Conservation (phyloP, 768 basidiomycete genomes). For the Leucocoprinus leucothites region DNA sequence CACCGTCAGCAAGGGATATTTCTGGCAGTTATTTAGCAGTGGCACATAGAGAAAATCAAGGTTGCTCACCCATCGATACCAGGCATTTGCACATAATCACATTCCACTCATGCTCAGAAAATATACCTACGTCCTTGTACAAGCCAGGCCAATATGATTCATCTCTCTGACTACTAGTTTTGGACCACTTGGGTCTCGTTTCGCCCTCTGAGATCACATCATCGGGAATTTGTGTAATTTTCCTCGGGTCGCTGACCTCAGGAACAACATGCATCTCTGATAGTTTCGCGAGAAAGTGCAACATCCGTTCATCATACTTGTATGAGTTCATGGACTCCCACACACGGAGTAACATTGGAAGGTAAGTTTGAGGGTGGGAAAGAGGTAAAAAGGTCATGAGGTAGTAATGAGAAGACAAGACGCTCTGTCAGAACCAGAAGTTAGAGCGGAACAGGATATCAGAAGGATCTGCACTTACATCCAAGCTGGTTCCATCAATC, state of each 20-base stretch:
- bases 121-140: constrained; percentile 84
- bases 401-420: constrained; percentile 83
- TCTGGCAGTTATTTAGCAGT: constrained; percentile 34
- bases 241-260: constrained; percentile 68
- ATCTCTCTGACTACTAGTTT: constrained; percentile 31
- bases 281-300: constrained; percentile 76
- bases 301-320: constrained; percentile 86
- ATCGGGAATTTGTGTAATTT: constrained; percentile 63
- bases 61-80: constrained; percentile 67
- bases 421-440: constrained; percentile 39
- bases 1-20: constrained; percentile 69
- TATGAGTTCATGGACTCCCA: constrained; percentile 91
- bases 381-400: constrained; percentile 83
- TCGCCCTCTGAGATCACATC: constrained; percentile 65
- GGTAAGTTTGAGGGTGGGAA: constrained; percentile 81
- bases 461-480: constrained; percentile 43
- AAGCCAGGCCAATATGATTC: constrained; percentile 60
- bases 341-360: constrained; percentile 77
- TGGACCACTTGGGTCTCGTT: constrained; percentile 52
- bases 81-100: constrained; percentile 88
- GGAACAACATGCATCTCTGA: constrained; percentile 82
- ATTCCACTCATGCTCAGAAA: constrained; percentile 81
- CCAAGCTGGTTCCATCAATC: constrained; percentile 70
- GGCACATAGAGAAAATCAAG: constrained; percentile 11
- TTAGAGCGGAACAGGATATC: constrained; percentile 5